Conservation (phyloP, 495 filamentous ascomycete species). For the Neurospora intermedia region DNA sequence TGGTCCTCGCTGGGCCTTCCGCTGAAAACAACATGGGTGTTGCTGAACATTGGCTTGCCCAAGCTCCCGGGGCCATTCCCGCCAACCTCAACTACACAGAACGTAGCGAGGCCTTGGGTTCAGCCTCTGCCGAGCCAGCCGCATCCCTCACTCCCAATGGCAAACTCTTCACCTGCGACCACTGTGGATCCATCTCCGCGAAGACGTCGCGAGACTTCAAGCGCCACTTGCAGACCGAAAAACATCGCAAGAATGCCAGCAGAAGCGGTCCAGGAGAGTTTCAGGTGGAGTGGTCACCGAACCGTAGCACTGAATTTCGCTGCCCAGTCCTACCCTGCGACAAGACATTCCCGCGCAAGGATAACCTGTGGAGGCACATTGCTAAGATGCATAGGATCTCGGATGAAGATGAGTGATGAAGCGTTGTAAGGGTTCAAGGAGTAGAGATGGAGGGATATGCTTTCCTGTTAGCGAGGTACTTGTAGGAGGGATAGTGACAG, state of each 20-base stretch:
- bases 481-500: too few relatives aligned
- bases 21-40: too few relatives aligned
- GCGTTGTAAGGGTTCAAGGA: too few relatives aligned
- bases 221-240: background rate
- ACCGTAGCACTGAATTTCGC: background rate
- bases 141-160: background rate
- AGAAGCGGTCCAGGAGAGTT: background rate
- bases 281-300: background rate
- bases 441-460: background rate
- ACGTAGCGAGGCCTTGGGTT: background rate
- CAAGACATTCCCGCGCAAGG: background rate
- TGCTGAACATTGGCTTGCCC: rapidly evolving
- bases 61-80: background rate
- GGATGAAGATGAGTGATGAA: background rate
- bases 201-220: background rate
- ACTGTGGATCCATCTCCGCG: background rate
- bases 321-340: background rate
- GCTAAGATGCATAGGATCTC: background rate
- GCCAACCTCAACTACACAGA: too few relatives aligned
- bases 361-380: background rate
- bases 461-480: background rate
- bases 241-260: background rate
- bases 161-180: background rate
- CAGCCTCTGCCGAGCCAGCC: background rate
- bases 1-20: too few relatives aligned